Base-by-base conservation (phyloP, 2,329 filamentous ascomycete genomes). In the Aphanoascus verrucosus region DNA sequence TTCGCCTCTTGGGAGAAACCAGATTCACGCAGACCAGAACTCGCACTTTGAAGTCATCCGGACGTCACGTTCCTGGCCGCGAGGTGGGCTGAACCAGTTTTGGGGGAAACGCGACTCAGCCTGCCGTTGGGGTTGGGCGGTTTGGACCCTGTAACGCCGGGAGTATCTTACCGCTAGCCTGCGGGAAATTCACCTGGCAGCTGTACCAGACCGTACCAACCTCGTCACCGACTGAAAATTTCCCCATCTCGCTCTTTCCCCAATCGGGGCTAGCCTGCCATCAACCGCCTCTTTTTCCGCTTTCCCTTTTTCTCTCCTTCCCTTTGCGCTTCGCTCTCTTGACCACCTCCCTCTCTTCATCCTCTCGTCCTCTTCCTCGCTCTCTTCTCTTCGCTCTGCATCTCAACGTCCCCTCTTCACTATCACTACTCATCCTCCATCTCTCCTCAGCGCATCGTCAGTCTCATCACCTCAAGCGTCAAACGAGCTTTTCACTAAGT, bases 401-500 rank as follows among this genome's bases (percentile, higher is more conserved):
- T 28, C 52, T 49, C 51, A 54, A 55, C 47, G 49, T 51, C 53
- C 52, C 48, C 37, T 54, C 45, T 15, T 44, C 19, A 28, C 42
- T 20, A 46, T 40, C 45, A 54, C 28, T 47, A 37, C 54, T 20
- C 41, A 17, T 53, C 52, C 47, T 43, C 32, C 31, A n/a, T n/a
- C n/a, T n/a, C n/a, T n/a, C n/a, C n/a, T n/a, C n/a, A 50, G 43
- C 38, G 50, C 20, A 19, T 15, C 38, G 35, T 34, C 44, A 42
- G 54, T 49, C 52, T 50, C 23, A 47, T 54, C 55, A 46, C 37
- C 38, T n/a, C n/a, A n/a, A n/a, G n/a, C n/a, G 23, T 49, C 52
- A 34, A 69, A 71, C 72, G 72, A 74, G 71, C 72, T 74, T 74
- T 74, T 74, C 69, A 73, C 71, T 74, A 74, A 74, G 72, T 71